Evolutionary conservation across 345 rosid genomes (phyloP), one percentile per base, ranked within the genome.

Genomic region (Melaleuca alternifolia): DNA sequence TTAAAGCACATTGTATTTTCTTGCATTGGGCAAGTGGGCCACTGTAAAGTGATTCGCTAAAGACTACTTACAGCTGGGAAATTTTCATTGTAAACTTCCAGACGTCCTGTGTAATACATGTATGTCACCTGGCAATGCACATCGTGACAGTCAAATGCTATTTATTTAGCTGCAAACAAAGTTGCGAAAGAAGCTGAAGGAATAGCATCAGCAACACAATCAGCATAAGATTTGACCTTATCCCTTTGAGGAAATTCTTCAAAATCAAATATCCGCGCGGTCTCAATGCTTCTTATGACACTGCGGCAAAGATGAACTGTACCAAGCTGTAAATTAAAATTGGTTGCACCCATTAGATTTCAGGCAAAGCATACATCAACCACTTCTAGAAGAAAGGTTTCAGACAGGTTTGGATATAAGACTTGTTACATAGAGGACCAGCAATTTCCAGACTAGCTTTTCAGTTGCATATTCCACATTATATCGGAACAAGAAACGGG

Each of bases 41-140:
- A 71, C 24, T 33, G 13, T 71, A 71, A 37, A 18, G 26, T 0
- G 14, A 10, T 71, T 71, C 9, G 37, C 81, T 0, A 0, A 56
- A 59, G 54, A 84, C 57, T 18, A 87, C 99, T 95, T 90, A 97
- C 99, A 84, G 97, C 96, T 54, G 91, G 94, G 90, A 96, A 97
- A 88, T 97, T 97, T 91, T 97, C 99, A 90, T 97, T 97, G 90
- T 93, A 95, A 87, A 97, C 99, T 92, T 97, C 99, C 93, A 97
- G 93, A 85, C 99, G 96, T 62, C 99, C 99, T 30, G 99, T 97
- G 85, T 97, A 97, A 91, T 97, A 97, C 99, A 97, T 96, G 90
- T 97, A 97, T 46, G 99, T 96, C 61, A 96, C 99, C 99, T 97
- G 95, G 75, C 88, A 59, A 46, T 84, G 85, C 59, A 88, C 21